Evolutionary conservation across 805 yeast genomes (phyloP).

Genomic region (Danielia reshetovae): DNA sequence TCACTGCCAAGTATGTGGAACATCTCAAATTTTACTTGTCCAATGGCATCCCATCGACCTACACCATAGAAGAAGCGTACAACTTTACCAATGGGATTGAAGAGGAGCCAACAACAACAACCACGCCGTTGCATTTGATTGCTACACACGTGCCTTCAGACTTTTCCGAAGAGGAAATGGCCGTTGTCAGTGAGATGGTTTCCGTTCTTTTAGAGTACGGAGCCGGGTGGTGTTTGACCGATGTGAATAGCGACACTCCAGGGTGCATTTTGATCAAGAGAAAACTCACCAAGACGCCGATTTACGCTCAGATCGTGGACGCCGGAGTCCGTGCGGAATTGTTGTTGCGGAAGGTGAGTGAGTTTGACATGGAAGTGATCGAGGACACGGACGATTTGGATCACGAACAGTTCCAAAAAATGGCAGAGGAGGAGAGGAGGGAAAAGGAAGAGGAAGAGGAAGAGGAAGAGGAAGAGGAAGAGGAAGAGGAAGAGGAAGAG

Average conservation of each 20-base stretch:
- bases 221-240: slow-evolving; percentile 86
- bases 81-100: slow-evolving; percentile 47
- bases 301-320: slow-evolving; percentile 55
- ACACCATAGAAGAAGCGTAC: slow-evolving; percentile 73
- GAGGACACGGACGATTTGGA: slow-evolving; percentile 31
- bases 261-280: slow-evolving; percentile 72
- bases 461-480: slow-evolving; percentile 9
- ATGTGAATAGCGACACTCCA: slow-evolving; percentile 70
- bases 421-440: slow-evolving; percentile 4
- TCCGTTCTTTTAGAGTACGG: slow-evolving; percentile 73
- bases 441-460: slow-evolving; percentile 6
- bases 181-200: slow-evolving; percentile 51
- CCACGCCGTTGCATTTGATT: slow-evolving; percentile 77
- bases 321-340: slow-evolving; percentile 93
- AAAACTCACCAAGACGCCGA: slow-evolving; percentile 32
- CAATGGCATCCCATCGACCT: slow-evolving; percentile 77
- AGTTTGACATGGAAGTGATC: slow-evolving; percentile 58
- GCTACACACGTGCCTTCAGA: slow-evolving; percentile 52
- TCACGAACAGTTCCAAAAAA: slow-evolving; percentile 20
- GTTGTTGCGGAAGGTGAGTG: slow-evolving; percentile 66
- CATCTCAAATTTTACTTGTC: slow-evolving; percentile 45
- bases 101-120: slow-evolving; percentile 41
- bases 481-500: slow-evolving; percentile 8
- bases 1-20: slow-evolving; percentile 41
- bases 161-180: slow-evolving; percentile 37